Evolutionary conservation across 2,329 filamentous ascomycete genomes (phyloP), one percentile per base, ranked within the genome.

Genomic region (Beauveria scarabaeidicola): DNA sequence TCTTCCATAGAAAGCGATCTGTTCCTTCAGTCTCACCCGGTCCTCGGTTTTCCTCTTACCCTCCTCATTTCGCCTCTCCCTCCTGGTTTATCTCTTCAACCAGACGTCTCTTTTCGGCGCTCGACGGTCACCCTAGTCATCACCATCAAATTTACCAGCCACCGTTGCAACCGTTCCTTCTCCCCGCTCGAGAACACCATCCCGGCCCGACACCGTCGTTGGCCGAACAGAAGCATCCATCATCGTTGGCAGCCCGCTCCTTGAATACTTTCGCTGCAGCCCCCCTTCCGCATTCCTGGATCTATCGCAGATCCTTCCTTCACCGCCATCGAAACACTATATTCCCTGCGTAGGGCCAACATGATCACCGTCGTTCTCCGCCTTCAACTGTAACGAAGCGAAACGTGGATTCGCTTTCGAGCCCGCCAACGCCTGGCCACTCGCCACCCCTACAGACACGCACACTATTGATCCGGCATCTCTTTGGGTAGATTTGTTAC

Each of bases 401-500:
- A 60, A 36, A 52, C 46, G 44, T 41, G 44, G 17, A 56, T 43
- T 60, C 58, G 58, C 61, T 55, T 47, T 51, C 51, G 61, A 62
- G 59, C 57, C 44, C 61, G 61, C 56, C 48, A 60, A 41, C 29
- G 38, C 43, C 50, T 51, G 47, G 59, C 59, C 54, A 44, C 59
- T 58, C 59, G 53, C 47, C 54, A 41, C 32, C 27, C 46, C 19
- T 13, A 41, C 29, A 5, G 11, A 36, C 40, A 47, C 19, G 40
- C 48, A 53, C 19, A 61, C 52, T 40, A 11, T 53, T 27, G 61
- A 54, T 61, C 29, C 56, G 48, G 62, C 52, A 44, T 56, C 50
- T 51, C 56, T 60, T 51, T 60, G 63, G 59, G 65, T 56, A 52
- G 23, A 25, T 55, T 54, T 48, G 19, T 59, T 60, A 52, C 56